Evolutionary conservation across 1,284 basidiomycete species (phyloP), one percentile per base, ranked within the genome.

Genomic region (Pseudozyma flocculosa): DNA sequence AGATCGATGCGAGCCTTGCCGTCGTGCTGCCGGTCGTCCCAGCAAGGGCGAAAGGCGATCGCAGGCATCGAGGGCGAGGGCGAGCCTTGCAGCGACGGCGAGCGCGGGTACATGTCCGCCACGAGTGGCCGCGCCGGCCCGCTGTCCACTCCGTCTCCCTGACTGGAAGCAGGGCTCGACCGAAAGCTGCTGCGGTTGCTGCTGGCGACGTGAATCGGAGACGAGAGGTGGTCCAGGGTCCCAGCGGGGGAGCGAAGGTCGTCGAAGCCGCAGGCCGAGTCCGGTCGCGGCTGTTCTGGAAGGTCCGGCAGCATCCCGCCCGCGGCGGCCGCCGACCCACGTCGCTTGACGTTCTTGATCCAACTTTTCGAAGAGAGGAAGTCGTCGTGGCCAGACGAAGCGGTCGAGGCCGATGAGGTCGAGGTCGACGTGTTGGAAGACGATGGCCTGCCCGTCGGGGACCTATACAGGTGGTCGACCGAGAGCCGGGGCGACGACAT

Each of bases 51-150:
- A 17, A 45, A 45, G 2, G 39, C 36, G 30, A 36, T 50, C 23
- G 26, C 41, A 0, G 53, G 26, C 40, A 32, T 34, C 17, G 52
- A 40, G 29, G 49, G 49, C n/a, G 49, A 49, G 7, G 58, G 52
- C 5, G 53, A 43, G 53, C 58, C 52, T 17, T 54, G 47, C 18
- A 50, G 24, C 4, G 51, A 55, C n/a, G 58, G 58, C 2, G 50
- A 55, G 5, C 48, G 51, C 11, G 58, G 53, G 43, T 55, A 53
- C 37, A 45, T 48, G 22, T 61, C 58, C 10, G 45, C 40, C 23
- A 41, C n/a, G 21, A 43, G 29, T 8, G 52, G 50, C 2, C 47
- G 50, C 3, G 44, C 19, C 0, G 34, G 22, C 15, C 48, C 50
- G 41, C 22, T 30, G 15, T 17, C 21, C 18, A 40, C 24, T 11